Percentiles rank a stretch among this genome's conserved stretches.
Evolutionary conservation across 345 rosid genomes (phyloP).

Genomic region (Noccaea caerulescens): DNA sequence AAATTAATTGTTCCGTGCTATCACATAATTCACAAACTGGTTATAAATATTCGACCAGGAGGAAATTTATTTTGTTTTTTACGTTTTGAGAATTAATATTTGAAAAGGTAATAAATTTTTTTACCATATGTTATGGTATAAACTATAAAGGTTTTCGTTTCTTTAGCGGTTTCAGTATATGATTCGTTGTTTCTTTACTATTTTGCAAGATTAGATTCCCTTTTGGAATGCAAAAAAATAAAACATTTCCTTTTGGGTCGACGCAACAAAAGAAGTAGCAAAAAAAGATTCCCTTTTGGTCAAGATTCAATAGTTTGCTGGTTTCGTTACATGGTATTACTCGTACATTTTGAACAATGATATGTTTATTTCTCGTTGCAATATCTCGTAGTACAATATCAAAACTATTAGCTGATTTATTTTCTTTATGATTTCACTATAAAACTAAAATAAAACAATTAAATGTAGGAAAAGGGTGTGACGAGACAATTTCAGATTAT

Average conservation of each 20-base stretch:
- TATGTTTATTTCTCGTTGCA: background rate
- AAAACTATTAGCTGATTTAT: too few species aligned
- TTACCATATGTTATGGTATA: background rate
- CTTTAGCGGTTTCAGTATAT: background rate
- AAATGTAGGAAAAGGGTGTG: too few species aligned
- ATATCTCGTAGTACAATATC: too few species aligned
- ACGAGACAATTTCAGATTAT: too few species aligned
- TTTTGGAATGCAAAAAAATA: background rate
- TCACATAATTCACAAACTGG: background rate
- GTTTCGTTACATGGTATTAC: conserved; percentile 4
- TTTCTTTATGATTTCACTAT: too few species aligned
- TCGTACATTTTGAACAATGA: background rate
- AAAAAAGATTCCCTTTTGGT: conserved; percentile 21
- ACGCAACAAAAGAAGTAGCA: background rate
- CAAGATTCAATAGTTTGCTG: background rate
- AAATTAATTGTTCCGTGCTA: conserved; percentile 16
- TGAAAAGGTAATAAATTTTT: background rate
- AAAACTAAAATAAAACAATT: too few species aligned
- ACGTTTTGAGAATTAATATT: background rate
- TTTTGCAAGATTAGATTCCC: conserved; percentile 26
- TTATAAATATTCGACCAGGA: conserved; percentile 13
- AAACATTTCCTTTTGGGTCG: conserved; percentile 31
- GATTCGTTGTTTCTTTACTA: background rate
- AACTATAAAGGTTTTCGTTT: background rate
- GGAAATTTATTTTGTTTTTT: background rate